Evolutionary conservation across 2,329 filamentous ascomycete species (phyloP).

Genomic region (Lanzia echinophila): DNA sequence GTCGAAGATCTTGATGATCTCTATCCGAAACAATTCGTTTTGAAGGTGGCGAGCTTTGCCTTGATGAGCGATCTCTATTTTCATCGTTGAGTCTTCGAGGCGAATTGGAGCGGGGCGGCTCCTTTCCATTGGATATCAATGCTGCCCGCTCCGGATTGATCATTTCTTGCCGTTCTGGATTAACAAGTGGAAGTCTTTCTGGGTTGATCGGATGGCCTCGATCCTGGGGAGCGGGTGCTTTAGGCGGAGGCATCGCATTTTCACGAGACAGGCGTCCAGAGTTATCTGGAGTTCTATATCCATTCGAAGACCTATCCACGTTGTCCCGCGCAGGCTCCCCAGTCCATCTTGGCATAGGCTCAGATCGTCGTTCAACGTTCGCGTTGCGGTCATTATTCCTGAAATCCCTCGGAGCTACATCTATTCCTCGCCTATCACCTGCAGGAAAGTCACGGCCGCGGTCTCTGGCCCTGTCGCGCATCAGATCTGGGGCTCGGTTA

Average conservation of each 20-base stretch:
- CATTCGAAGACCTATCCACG: constrained; percentile 21
- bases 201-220: constrained; percentile 18
- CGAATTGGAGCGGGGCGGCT: constrained; percentile 23
- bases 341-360: constrained; percentile 27
- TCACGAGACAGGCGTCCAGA: constrained; percentile 28
- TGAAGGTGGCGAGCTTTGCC: constrained; percentile 50
- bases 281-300: constrained; percentile 18
- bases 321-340: constrained; percentile 25
- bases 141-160: constrained; percentile 31
- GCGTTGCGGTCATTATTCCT: constrained; percentile 20
- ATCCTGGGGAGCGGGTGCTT: constrained; percentile 20
- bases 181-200: constrained; percentile 22
- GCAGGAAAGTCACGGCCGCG: constrained; percentile 25
- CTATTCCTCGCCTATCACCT: constrained; percentile 24
- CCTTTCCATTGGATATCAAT: constrained; percentile 26
- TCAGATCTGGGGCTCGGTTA: constrained; percentile 17
- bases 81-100: constrained; percentile 29
- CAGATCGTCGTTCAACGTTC: constrained; percentile 22
- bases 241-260: constrained; percentile 24
- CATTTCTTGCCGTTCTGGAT: constrained; percentile 27
- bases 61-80: constrained; percentile 23
- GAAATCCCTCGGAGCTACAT: constrained; percentile 24
- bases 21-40: constrained; percentile 37
- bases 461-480: constrained; percentile 25
- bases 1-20: constrained; percentile 30